These are phyloP conservation scores for Lithospermum erythrorhizon DNA, from an alignment of 257 asterid genomes.

Conservation along the genomic window DNA sequence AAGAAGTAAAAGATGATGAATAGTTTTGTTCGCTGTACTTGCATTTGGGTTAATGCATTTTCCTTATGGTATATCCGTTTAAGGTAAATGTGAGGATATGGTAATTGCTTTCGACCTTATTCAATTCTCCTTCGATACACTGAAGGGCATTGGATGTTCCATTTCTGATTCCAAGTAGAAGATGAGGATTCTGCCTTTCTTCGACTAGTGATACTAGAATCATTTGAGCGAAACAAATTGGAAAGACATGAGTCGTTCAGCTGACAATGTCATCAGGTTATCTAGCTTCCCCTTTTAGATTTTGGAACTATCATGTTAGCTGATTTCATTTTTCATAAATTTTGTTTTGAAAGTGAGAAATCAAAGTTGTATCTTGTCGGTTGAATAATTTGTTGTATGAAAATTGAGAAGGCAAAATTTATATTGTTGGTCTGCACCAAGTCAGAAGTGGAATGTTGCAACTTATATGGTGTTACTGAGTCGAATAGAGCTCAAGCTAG, in stretches of 20 bases:
- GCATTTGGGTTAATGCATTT: background rate
- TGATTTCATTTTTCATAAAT: no score
- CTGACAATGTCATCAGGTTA: background rate
- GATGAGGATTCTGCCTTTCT: background rate
- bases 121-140: background rate
- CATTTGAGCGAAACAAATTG: background rate
- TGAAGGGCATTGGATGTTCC: background rate
- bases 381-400: no score
- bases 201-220: background rate
- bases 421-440: no score
- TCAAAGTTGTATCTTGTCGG: no score
- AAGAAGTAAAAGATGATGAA: constrained; percentile 34
- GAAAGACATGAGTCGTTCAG: background rate
- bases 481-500: no score
- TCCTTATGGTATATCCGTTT: background rate
- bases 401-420: no score
- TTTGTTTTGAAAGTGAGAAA: background rate
- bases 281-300: no score
- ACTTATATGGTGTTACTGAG: no score
- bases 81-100: background rate
- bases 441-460: no score
- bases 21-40: constrained; percentile 5
- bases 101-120: background rate
- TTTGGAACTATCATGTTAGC: no score
- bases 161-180: background rate